These are phyloP conservation scores for Glomus cerebriforme DNA, from an alignment of 192 early-diverging fungal genomes.

Conservation along the genomic window DNA sequence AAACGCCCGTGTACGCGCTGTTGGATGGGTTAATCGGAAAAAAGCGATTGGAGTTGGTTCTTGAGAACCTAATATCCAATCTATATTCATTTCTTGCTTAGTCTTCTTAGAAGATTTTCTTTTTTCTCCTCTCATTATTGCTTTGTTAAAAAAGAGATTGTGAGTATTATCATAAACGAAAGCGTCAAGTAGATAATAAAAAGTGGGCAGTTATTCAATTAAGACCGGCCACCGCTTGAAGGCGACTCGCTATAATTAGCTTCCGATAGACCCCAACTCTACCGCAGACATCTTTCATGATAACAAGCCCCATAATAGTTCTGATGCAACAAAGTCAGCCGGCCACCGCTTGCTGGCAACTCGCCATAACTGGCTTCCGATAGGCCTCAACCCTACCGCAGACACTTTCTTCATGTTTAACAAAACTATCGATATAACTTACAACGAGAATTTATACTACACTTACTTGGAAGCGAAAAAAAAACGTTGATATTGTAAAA, in stretches of 20 bases:
- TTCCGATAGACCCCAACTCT: slow-evolving; percentile 30
- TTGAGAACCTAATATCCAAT: slow-evolving; percentile 23
- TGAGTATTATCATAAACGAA: slow-evolving; percentile 8
- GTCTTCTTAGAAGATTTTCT: slow-evolving; percentile 2
- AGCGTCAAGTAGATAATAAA: neutral
- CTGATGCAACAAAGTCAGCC: neutral
- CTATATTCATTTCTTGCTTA: neutral
- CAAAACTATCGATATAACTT: slow-evolving; percentile 11
- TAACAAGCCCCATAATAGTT: neutral
- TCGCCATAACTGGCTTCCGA: slow-evolving; percentile 32
- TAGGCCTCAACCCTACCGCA: slow-evolving; percentile 29
- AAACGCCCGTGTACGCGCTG: slow-evolving; percentile 11
- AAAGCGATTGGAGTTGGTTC: slow-evolving; percentile 27
- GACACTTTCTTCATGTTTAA: slow-evolving; percentile 23
- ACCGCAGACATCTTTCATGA: slow-evolving; percentile 25
- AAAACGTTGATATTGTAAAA: no score
- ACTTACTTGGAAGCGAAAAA: neutral
- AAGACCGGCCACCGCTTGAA: slow-evolving; percentile 31
- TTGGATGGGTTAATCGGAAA: slow-evolving; percentile 32
- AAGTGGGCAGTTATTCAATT: slow-evolving; percentile 27
- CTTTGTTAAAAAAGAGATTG: slow-evolving; percentile 3
- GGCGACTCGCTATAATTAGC: slow-evolving; percentile 34
- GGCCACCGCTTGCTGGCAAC: slow-evolving; percentile 30
- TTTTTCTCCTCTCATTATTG: slow-evolving; percentile 30
- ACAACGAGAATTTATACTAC: neutral